These are phyloP conservation scores for Aspergillus sp. DNA, from an alignment of 2,329 filamentous ascomycete species.

Conservation along the genomic window DNA sequence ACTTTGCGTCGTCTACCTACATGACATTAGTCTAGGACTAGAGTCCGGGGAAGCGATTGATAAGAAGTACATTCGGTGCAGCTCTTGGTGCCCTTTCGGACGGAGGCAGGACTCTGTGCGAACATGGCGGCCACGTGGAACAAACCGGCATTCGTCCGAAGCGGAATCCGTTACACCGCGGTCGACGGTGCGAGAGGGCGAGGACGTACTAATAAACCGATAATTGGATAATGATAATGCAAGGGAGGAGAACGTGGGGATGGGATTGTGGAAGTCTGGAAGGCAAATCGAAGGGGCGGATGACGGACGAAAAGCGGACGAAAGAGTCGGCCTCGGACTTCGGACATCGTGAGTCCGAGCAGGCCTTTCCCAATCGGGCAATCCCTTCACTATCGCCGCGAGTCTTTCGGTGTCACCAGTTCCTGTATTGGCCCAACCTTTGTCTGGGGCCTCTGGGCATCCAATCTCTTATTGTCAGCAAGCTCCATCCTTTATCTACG, in stretches of 20 bases:
- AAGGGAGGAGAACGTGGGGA: background rate
- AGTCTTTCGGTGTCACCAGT: background rate
- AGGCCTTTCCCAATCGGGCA: background rate
- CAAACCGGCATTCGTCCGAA: background rate
- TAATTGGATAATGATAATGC: background rate
- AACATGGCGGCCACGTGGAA: constrained; percentile 10
- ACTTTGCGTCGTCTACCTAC: constrained; percentile 21
- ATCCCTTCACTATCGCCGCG: background rate
- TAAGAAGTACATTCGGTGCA: constrained; percentile 20
- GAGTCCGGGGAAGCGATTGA: background rate
- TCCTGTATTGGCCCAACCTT: background rate
- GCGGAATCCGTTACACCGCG: background rate
- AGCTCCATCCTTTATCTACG: background rate
- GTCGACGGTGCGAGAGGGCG: too few relatives aligned
- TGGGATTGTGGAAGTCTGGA: background rate
- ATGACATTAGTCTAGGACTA: background rate
- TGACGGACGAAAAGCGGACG: constrained; percentile 6
- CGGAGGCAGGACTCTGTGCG: background rate
- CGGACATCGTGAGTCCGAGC: background rate
- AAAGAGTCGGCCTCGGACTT: constrained; percentile 11
- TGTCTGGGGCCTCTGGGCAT: background rate
- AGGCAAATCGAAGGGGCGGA: background rate
- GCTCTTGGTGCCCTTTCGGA: constrained; percentile 20
- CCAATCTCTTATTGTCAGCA: background rate
- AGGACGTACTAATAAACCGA: too few relatives aligned